Evolutionary conservation across 164 flowering plant genomes (phyloP).

Genomic region (Vitis rotundifolia): DNA sequence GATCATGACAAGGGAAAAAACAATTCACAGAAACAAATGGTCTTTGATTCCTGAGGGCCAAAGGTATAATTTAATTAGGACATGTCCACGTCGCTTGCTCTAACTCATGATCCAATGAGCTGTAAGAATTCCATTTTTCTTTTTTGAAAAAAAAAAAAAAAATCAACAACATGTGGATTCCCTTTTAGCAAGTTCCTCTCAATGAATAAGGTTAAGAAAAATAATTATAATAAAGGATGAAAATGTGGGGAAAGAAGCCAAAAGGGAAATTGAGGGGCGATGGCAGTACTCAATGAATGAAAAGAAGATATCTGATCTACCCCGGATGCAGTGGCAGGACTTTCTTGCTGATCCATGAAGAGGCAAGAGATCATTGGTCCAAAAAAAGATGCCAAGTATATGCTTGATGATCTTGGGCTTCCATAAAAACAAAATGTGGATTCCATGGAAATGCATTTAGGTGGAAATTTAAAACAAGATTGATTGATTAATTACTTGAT

Average conservation of each 20-base stretch:
- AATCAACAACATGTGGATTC: neutral
- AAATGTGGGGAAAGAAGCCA: conserved; percentile 1
- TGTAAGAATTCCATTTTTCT: neutral
- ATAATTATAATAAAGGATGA: neutral
- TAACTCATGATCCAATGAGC: conserved; percentile 6
- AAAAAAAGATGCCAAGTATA: neutral
- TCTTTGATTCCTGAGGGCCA: neutral
- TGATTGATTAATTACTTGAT: too few species aligned
- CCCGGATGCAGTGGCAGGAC: neutral
- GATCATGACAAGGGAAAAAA: conserved; percentile 6
- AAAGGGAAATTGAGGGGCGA: neutral
- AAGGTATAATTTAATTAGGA: neutral
- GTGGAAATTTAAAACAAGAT: neutral
- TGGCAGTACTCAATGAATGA: neutral
- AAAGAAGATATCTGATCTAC: neutral
- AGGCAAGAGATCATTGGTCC: neutral
- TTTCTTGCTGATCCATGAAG: neutral
- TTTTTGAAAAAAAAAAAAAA: neutral
- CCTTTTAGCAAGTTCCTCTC: neutral
- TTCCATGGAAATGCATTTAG: neutral
- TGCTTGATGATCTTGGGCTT: neutral
- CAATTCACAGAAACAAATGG: neutral
- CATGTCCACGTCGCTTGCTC: neutral
- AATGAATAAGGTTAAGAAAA: neutral
- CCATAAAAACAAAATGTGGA: neutral